Evolutionary conservation across 352 stramenopile genomes (phyloP), one percentile per base, ranked within the genome.

Genomic region (Nothophytophthora sp.): DNA sequence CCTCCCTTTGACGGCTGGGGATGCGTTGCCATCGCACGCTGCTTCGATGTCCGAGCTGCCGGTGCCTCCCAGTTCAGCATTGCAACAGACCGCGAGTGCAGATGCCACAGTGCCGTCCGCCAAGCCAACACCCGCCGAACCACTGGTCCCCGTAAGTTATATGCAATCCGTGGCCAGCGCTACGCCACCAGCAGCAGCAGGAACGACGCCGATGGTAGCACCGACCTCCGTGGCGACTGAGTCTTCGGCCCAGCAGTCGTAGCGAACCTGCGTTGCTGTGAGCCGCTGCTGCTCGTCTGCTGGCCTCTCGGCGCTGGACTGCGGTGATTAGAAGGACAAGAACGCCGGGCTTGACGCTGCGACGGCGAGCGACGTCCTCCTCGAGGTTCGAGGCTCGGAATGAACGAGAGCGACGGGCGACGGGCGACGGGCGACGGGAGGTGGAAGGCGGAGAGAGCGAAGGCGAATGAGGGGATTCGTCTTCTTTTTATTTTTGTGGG

Each of bases 401-500:
- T 28, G 28, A 54, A 50, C 43, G 55, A 45, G 59, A 55, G 37
- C 42, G 30, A 38, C 41, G 10, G 42, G 35, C n/a, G n/a, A n/a
- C n/a, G n/a, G n/a, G n/a, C n/a, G n/a, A n/a, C n/a, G n/a, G n/a
- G n/a, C n/a, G n/a, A n/a, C n/a, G n/a, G n/a, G n/a, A n/a, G n/a
- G n/a, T n/a, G n/a, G n/a, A n/a, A n/a, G n/a, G n/a, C 44, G 30
- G 42, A 37, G 43, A 55, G 50, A 47, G 39, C 52, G 47, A 63
- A 47, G 39, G 44, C 41, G 55, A 59, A 55, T 33, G 42, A 59
- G 39, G 39, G 30, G 38, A 43, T 61, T 55, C 38, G 54, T 69
- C 44, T 63, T 70, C 44, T 63, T 70, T 51, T 71, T 71, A 59
- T 71, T 70, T 67, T 63, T 45, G 49, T 60, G 60, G 45, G 34